A percentile compares a stretch with the other conserved stretches of the same genome.
Conservation (phyloP, 371 early-diverging fungal species). For the Smittium culicis region DNA sequence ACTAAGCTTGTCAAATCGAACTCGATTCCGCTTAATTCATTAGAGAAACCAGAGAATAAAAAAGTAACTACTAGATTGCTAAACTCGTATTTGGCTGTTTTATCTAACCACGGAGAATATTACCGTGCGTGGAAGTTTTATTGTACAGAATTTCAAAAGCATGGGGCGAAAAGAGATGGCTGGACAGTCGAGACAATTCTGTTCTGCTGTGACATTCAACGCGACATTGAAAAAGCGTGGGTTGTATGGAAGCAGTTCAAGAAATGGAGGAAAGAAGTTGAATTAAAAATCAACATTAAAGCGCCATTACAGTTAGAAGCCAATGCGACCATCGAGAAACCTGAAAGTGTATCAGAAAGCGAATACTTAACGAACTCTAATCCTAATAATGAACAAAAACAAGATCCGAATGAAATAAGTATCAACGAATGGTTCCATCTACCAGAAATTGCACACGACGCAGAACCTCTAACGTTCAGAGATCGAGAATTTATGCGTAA, state of each 20-base stretch:
- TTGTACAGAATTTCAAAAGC: constrained; percentile 31
- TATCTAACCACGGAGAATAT: constrained; percentile 40
- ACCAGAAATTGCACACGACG: neutral
- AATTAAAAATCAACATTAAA: no score
- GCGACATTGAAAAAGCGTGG: constrained; percentile 30
- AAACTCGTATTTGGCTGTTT: constrained; percentile 43
- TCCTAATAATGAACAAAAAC: no score
- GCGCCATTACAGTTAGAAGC: no score
- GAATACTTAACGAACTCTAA: neutral
- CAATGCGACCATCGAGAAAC: neutral
- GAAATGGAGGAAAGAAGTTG: constrained; percentile 22
- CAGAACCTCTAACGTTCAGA: neutral
- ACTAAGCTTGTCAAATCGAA: constrained; percentile 19
- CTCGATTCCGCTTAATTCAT: constrained; percentile 15
- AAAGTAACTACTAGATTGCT: constrained; percentile 37
- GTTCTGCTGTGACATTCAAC: constrained; percentile 22
- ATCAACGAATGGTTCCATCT: constrained; percentile 3
- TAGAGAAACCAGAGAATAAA: constrained; percentile 26
- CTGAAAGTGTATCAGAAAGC: neutral
- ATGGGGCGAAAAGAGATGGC: constrained; percentile 35
- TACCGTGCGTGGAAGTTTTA: constrained; percentile 36
- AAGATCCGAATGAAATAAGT: neutral
- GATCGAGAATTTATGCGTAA: constrained; percentile 5
- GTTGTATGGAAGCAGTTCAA: constrained; percentile 30
- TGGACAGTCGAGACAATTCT: constrained; percentile 36